These are phyloP conservation scores for Solanum hybrid DNA, from an alignment of 305 asterid species.

Conservation along the genomic window DNA sequence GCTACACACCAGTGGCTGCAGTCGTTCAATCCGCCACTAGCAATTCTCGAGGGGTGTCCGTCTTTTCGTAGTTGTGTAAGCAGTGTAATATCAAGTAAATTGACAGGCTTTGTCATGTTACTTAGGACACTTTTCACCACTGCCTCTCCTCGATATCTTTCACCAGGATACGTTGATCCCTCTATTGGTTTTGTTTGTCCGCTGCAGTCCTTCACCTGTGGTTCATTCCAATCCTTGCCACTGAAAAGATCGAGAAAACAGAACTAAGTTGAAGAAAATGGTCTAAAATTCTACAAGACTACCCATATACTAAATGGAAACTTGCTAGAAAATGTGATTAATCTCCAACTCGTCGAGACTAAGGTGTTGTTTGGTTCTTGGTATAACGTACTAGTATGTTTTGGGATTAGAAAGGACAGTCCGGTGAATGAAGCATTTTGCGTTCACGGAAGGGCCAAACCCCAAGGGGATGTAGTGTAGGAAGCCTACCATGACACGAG, in stretches of 20 bases:
- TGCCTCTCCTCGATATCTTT: not conserved
- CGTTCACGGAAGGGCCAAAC: not conserved
- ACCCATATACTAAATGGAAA: not conserved
- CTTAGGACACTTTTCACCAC: not conserved
- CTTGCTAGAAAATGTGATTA: not conserved
- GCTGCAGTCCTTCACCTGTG: constrained; percentile 22
- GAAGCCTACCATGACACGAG: not conserved
- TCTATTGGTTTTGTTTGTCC: constrained; percentile 7
- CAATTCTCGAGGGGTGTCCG: not conserved
- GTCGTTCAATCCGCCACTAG: not conserved
- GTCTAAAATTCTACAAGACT: not conserved
- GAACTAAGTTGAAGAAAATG: not conserved
- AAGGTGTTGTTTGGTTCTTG: not conserved
- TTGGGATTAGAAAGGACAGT: not conserved
- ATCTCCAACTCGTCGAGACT: not conserved
- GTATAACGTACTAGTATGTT: not conserved
- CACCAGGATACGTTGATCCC: not conserved
- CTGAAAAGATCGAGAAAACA: not conserved
- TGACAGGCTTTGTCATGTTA: not conserved
- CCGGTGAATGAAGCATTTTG: not conserved
- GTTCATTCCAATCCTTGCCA: not conserved
- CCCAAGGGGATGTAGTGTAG: not conserved
- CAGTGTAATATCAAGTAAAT: not conserved
- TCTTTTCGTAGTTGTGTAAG: not conserved
- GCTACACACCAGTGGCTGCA: not conserved